Evolutionary conservation across 2,329 filamentous ascomycete genomes (phyloP).

Genomic region (Venturia pyrina): DNA sequence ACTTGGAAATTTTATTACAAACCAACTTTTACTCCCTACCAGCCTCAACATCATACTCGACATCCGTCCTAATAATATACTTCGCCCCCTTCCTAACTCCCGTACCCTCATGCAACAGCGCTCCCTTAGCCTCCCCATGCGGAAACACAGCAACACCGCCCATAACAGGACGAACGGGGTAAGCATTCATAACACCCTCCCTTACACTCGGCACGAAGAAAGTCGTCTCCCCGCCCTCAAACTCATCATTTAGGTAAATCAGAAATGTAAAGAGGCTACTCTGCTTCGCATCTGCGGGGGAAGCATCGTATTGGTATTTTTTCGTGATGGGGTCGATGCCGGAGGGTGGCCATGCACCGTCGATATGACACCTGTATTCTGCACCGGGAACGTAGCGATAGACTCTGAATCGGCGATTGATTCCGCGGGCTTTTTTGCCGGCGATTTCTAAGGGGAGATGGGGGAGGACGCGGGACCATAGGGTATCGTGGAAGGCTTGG

Average conservation of each 20-base stretch:
- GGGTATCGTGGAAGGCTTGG: conserved; percentile 48
- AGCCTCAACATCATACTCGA: conserved; percentile 53
- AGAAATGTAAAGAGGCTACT: conserved; percentile 61
- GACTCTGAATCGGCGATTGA: conserved; percentile 61
- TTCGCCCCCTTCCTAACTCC: conserved; percentile 56
- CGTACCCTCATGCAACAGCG: conserved; percentile 59
- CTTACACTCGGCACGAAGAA: conserved; percentile 56
- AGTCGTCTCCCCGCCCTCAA: conserved; percentile 60
- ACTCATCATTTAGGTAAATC: conserved; percentile 62
- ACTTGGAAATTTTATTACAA: too few species aligned
- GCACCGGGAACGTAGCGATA: conserved; percentile 65
- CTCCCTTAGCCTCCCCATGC: conserved; percentile 56
- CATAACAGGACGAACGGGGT: conserved; percentile 58
- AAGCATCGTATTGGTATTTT: conserved; percentile 57
- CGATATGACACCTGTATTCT: conserved; percentile 61
- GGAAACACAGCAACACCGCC: conserved; percentile 60
- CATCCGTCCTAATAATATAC: conserved; percentile 62
- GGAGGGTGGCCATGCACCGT: conserved; percentile 65
- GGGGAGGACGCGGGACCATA: conserved; percentile 51
- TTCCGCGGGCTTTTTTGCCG: conserved; percentile 48
- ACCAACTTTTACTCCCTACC: not conserved
- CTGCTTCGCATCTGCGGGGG: conserved; percentile 48
- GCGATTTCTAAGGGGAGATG: conserved; percentile 47
- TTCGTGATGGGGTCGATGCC: conserved; percentile 46
- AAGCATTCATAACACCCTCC: conserved; percentile 59